Evolutionary conservation across 805 yeast genomes (phyloP), one percentile per base, ranked within the genome.

Genomic region (Priceomyces carsonii): DNA sequence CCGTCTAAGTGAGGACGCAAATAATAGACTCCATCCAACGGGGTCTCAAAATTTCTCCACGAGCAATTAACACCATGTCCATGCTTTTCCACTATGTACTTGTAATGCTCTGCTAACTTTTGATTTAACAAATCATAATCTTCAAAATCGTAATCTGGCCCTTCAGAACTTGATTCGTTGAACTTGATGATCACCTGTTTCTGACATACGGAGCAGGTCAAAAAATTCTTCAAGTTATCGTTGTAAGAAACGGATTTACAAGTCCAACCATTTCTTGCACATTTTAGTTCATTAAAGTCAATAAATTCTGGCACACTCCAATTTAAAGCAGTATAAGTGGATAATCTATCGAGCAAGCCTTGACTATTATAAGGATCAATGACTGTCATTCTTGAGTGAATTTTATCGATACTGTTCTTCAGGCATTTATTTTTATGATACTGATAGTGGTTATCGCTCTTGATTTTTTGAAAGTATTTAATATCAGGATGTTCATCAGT

Each of bases 221-320:
- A 46, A 28, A 54, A 60, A 42, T 66, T 67, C 36, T 52, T 55
- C 6, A 50, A 37, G 27, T 50, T 41, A 20, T 47, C 46, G 28
- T 41, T 41, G 6, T 40, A 31, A 1, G 59, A 43, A 16, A 59
- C 48, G 6, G 63, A 52, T 10, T 66, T 67, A 41, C 77, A 71
- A 32, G 50, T 55, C 83, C 83, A 79, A 1, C 84, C 84, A 35
- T 69, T 61, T 15, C 71, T 45, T 1, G 80, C 68, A 46, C 79
- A 72, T 19, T 51, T 61, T 21, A 79, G 55, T 34, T 79, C 80
- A 5, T 61, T 71, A 18, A 78, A 49, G 4, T 36, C 38, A 3
- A 29, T 22, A 8, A 18, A 27, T 5, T 38, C 32, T 3, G 52
- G 51, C 1, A 75, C 44, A 10, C 59, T 53, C 83, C 83, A 79